phyloP scores from a whole-genome alignment of 352 stramenopile genomes.

The Phytopythium sindhum region DNA sequence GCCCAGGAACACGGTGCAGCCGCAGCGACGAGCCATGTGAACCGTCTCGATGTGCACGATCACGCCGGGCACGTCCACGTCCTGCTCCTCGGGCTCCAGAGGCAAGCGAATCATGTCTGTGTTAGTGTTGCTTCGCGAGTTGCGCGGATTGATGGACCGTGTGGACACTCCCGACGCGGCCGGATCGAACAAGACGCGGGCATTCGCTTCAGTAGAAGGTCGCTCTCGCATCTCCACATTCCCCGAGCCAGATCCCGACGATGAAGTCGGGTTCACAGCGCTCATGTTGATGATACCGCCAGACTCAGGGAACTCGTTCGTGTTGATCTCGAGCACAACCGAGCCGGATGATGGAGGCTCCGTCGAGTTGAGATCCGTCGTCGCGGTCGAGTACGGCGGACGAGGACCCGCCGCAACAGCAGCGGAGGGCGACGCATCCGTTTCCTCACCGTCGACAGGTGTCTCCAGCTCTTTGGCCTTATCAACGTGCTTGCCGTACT shows the following conservation, averaged over 20 bases:
- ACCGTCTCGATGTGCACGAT: conserved; percentile 72
- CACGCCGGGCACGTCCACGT: conserved; percentile 65
- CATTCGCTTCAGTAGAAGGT: not conserved
- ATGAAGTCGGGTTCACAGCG: not conserved
- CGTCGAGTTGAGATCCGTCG: conserved; percentile 1
- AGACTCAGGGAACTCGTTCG: not conserved
- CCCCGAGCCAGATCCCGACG: not conserved
- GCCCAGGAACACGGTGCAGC: conserved; percentile 61
- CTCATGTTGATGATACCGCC: conserved; percentile 2
- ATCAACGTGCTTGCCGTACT: conserved; percentile 33
- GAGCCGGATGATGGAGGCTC: conserved; percentile 1
- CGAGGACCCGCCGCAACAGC: not conserved
- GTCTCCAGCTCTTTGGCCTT: conserved; percentile 34
- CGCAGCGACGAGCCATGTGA: conserved; percentile 47
- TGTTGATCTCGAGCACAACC: not conserved
- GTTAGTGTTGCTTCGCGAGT: conserved; percentile 26
- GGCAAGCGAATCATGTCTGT: conserved; percentile 35
- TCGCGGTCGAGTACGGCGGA: not conserved
- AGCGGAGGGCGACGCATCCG: not conserved
- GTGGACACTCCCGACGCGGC: not conserved
- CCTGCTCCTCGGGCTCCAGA: conserved; percentile 40
- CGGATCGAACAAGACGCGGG: not conserved
- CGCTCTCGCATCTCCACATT: not conserved
- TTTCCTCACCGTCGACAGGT: conserved; percentile 16
- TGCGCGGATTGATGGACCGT: not conserved